Evolutionary conservation across 768 basidiomycete genomes (phyloP), one percentile per base, ranked within the genome.

Genomic region (Mycena metata): DNA sequence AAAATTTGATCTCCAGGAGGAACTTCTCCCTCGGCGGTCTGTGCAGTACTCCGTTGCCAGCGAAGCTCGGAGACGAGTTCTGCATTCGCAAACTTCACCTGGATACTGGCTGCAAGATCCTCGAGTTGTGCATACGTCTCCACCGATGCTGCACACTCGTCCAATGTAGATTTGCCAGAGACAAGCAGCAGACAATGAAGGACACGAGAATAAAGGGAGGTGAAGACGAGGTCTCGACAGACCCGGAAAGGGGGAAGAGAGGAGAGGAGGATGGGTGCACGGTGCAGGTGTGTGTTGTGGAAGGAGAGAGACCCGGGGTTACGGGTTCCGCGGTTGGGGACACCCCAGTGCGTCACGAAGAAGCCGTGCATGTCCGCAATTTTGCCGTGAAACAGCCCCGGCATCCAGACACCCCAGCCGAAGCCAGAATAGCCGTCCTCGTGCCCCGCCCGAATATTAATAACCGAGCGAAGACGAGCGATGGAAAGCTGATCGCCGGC

Each of bases 321-420:
- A 12, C 74, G 71, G 9, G 69, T 35, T 5, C 77, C 77, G 17
- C 72, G 60, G 36, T 72, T 46, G 0, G 78, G 72, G 21, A 75
- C 73, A 5, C 82, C 83, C 47, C 66, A 82, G 65, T 82, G 81
- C 0, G 71, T 77, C 9, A 76, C 60, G 6, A 84, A 49, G 3
- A 76, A 45, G 0, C 80, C 80, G 42, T 74, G 75, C 9, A 71
- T 64, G 42, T 79, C 78, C 5, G 79, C 76, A 19, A 82, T 80
- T 64, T 83, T 79, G 15, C 59, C 74, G 64, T 84, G 83, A 69
- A 83, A 83, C 0, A 83, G 72, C 1, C 82, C 82, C 3, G 78
- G 78, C n/a, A 77, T 68, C 71, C 72, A 77, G 11, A 16, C 41
- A 11, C 69, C 72, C 67, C 77, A 72, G 0, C 73, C 67, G 45